Base-by-base conservation (phyloP, 371 early-diverging fungal species). In the Syncephalastrum sp. region DNA sequence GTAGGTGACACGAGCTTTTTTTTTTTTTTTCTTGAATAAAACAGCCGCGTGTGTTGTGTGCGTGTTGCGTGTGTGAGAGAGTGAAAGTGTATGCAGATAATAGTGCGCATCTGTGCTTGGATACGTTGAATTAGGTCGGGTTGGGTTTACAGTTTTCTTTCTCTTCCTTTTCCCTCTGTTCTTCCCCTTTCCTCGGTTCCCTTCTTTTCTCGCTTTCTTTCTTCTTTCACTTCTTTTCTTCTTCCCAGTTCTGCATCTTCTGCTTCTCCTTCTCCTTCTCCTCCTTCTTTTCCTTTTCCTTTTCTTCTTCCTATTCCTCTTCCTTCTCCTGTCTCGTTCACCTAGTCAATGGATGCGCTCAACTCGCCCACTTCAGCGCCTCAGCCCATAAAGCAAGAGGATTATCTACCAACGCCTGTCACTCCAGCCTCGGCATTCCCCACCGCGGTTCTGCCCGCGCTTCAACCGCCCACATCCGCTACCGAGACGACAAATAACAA, bases 401-500 rank as follows among this genome's bases (percentile, higher is more conserved):
- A 65, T 23, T 64, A 54, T 55, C 42, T 64, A 41, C 64, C 64
- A 2, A 64, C 64, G 19, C 64, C 64, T 19, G 64, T 64, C n/a
- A 64, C 64, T 17, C 64, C 64, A 19, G 64, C 64, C 23, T 47
- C 44, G 21, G 47, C 49, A 25, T 56, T 65, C 45, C 53, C 65
- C 33, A 25, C 42, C 24, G 16, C 47, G 7, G 23, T 52, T 6
- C 15, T 50, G 13, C 23, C 60, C 12, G 38, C 38, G 0, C 38
- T 33, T 2, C 38, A 33, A 33, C 38, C 38, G 10, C 38, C 38
- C 38, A 2, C 38, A 8, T 33, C 38, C 7, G 7, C 29, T 0
- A 33, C 38, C 12, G 38, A 33, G 38, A 33, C 12, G 2, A 33
- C 10, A 5, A 33, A 33, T 33, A 33, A 12, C 10, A 5, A 3